Evolutionary conservation across 345 rosid species (phyloP), one percentile per base, ranked within the genome.

Genomic region (Schrenkiella parvula): DNA sequence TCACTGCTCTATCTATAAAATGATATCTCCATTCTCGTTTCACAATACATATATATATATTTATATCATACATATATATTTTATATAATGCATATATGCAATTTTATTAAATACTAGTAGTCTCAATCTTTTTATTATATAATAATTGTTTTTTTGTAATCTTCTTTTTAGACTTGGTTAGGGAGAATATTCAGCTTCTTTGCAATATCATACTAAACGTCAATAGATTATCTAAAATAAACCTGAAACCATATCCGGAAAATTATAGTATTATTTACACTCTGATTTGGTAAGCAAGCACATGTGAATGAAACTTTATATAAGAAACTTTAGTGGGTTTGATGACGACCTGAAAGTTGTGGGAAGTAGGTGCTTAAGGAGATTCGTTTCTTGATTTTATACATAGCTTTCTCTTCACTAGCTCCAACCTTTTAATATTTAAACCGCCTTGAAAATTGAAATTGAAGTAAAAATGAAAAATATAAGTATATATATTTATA

Each of bases 351-450:
- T 10, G 8, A 68, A 53, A 68, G 55, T 59, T 32, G 44, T 76
- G 70, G 60, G 69, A 60, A 63, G 57, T 68, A 47, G 69, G 66
- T 60, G 69, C 13, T 57, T 61, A 70, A 52, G 35, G 62, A 70
- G 80, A 76, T 76, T 76, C 80, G 75, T 76, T 76, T 76, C 46
- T 70, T 70, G 62, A 15, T 70, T 54, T 69, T 56, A 19, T 41
- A 62, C 43, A 26, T 52, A 13, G 17, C 28, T 34, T n/a, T 25
- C 41, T 68, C 64, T 75, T 75, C 58, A 9, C 35, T 60, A 4
- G 31, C 42, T 60, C 55, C 18, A 68, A 59, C 14, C 9, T 58
- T 38, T 51, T 14, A 1, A 19, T 7, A 46, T 65, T 23, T 2
- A 47, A 52, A 17, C 21, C 55, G 57, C 43, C 64, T 75, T 60